phyloP scores from a whole-genome alignment of 2,329 filamentous ascomycete genomes.

The Ophiostoma piceae region DNA sequence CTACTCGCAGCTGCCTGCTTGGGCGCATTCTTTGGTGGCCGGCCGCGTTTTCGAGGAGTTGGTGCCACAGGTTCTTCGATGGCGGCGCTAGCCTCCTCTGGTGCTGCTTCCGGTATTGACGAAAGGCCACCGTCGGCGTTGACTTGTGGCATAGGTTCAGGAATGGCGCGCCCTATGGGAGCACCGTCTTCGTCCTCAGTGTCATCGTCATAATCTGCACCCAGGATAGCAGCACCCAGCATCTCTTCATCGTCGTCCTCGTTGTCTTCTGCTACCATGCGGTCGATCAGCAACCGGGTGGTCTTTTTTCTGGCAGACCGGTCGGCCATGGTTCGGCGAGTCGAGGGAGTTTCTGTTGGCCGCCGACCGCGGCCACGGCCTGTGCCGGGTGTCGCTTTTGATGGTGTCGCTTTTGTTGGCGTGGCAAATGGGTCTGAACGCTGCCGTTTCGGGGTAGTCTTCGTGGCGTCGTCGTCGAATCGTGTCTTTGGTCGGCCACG shows the following conservation, averaged over 20 bases:
- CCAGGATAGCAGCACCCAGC: slow-evolving; percentile 63
- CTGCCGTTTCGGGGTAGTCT: slow-evolving; percentile 22
- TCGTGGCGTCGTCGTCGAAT: slow-evolving; percentile 19
- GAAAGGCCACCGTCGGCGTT: slow-evolving; percentile 26
- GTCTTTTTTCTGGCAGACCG: slow-evolving; percentile 84
- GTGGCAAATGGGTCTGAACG: slow-evolving; percentile 26
- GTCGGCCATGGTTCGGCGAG: slow-evolving; percentile 64
- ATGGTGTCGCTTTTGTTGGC: slow-evolving; percentile 35
- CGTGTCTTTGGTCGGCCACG: not conserved
- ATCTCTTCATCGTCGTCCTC: slow-evolving; percentile 68
- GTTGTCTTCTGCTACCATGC: slow-evolving; percentile 58
- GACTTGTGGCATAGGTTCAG: slow-evolving; percentile 42
- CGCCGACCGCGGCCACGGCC: slow-evolving; percentile 25
- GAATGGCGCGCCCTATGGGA: slow-evolving; percentile 40
- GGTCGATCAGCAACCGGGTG: slow-evolving; percentile 68
- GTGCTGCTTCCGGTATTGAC: slow-evolving; percentile 24
- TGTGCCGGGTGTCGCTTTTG: slow-evolving; percentile 32
- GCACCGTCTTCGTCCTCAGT: slow-evolving; percentile 35
- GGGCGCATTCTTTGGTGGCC: slow-evolving; percentile 24
- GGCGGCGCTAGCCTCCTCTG: slow-evolving; percentile 11
- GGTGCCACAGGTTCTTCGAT: slow-evolving; percentile 30
- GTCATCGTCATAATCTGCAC: slow-evolving; percentile 43
- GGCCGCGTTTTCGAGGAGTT: slow-evolving; percentile 41
- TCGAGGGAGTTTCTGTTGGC: slow-evolving; percentile 49
- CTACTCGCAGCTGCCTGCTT: slow-evolving; percentile 15